Base-by-base conservation (phyloP, 768 basidiomycete genomes). In the Auriculariales sp. region DNA sequence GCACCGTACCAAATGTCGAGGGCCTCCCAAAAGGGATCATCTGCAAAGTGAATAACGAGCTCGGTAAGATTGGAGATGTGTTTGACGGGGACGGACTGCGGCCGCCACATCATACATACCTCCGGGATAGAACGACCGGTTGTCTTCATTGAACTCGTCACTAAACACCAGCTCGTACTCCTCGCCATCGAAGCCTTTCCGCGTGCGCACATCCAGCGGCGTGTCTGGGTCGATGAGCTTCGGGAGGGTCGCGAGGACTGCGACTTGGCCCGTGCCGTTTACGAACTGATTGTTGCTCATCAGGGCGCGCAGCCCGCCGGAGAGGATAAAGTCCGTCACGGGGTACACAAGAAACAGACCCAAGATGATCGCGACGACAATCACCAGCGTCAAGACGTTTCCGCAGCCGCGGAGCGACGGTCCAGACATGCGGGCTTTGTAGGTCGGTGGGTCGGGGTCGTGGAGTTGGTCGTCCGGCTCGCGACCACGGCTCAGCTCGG, bases 391-490 rank as follows among this genome's bases (percentile, higher is more conserved):
- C 11, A 73, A 69, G 15, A 75, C 73, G 61, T 97, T 97, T 30
- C 73, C 66, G 77, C 89, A 84, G 1, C 94, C 94, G 64, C 92
- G 74, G 7, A 71, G 9, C 14, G 39, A 44, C 19, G 39, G 19
- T 10, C 39, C 56, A 2, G 81, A 78, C 52, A 83, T 85, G 6
- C 73, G 70, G 49, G 66, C 66, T 51, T 83, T 75, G 25, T 74
- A 66, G 1, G 70, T 70, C 2, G 75, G 69, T 28, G 84, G 76
- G 67, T 89, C 86, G 39, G 79, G 89, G 68, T 89, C 86, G 63
- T 97, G 93, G 22, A 97, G 72, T 19, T 78, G 75, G 62, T 97
- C 93, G 68, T 95, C 92, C n/a, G 85, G 71, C 60, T 93, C 39
- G 39, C 39, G 39, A 7, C 17, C 22, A 25, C 12, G 12, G 39